Conservation (phyloP, 2,329 filamentous ascomycete species). For the Sclerotinia trifoliorum region DNA sequence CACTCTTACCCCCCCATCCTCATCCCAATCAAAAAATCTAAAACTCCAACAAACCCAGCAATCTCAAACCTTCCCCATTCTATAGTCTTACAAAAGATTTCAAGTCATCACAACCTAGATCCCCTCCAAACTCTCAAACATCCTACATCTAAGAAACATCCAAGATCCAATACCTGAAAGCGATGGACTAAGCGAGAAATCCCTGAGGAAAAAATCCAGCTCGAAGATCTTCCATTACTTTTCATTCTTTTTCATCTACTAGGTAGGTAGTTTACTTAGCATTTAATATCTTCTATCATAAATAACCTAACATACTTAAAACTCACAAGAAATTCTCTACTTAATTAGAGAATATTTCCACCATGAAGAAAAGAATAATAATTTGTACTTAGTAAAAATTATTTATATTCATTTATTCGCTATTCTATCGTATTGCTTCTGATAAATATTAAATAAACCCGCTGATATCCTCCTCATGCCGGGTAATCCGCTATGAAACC, state of each 20-base stretch:
- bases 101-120: too few species aligned
- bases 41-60: too few species aligned
- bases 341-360: background rate
- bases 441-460: background rate
- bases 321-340: background rate
- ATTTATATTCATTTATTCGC: too few species aligned
- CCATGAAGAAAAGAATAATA: background rate
- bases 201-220: background rate
- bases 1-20: too few species aligned
- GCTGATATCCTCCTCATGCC: slow-evolving; percentile 5
- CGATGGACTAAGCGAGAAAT: slow-evolving; percentile 1
- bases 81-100: too few species aligned
- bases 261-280: background rate
- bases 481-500: background rate
- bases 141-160: too few species aligned
- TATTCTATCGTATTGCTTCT: background rate
- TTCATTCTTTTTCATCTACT: background rate
- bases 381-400: background rate
- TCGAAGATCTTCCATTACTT: background rate
- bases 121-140: too few species aligned
- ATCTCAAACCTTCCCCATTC: too few species aligned
- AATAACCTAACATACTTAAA: too few species aligned
- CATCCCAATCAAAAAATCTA: too few species aligned
- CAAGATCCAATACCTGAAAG: background rate
- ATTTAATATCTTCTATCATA: too few species aligned